Conservation (phyloP, 1,139 yeast species). For the Hansenula sp. region DNA sequence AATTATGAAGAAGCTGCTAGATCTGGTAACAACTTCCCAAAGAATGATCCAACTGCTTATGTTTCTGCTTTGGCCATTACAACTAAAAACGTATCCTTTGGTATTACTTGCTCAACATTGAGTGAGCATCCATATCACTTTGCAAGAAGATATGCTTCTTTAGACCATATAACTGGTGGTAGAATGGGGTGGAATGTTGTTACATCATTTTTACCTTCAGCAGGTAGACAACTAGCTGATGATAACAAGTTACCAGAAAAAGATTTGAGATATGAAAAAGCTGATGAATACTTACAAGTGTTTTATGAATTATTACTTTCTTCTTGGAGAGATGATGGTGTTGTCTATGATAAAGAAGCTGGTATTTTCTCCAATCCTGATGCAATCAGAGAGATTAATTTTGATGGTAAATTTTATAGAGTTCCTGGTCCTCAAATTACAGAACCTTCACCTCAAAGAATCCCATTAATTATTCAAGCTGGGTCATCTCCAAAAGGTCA, state of each 20-base stretch:
- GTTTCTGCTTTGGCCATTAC: slow-evolving; percentile 40
- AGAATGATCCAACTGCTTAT: slow-evolving; percentile 39
- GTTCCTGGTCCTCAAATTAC: slow-evolving; percentile 37
- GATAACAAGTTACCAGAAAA: slow-evolving; percentile 32
- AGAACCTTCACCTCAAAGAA: slow-evolving; percentile 37
- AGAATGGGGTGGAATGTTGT: slow-evolving; percentile 41
- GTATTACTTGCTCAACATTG: slow-evolving; percentile 37
- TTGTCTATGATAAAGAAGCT: slow-evolving; percentile 25
- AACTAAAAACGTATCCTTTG: slow-evolving; percentile 36
- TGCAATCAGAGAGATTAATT: slow-evolving; percentile 32
- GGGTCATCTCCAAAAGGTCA: slow-evolving; percentile 40
- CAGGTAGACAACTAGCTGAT: slow-evolving; percentile 33
- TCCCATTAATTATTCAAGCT: slow-evolving; percentile 39
- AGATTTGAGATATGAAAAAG: slow-evolving; percentile 33
- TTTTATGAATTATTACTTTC: slow-evolving; percentile 33
- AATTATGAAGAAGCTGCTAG: slow-evolving; percentile 35
- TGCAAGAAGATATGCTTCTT: slow-evolving; percentile 38
- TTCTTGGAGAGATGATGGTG: slow-evolving; percentile 42
- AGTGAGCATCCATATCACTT: slow-evolving; percentile 41
- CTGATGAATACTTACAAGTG: slow-evolving; percentile 35
- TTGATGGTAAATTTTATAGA: slow-evolving; percentile 31
- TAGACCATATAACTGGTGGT: slow-evolving; percentile 39
- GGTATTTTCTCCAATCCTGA: slow-evolving; percentile 34
- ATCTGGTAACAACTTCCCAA: slow-evolving; percentile 40
- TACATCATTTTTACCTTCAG: slow-evolving; percentile 36